Base-by-base conservation (phyloP, 352 stramenopile genomes). In the Heterotrichella gracilis region DNA sequence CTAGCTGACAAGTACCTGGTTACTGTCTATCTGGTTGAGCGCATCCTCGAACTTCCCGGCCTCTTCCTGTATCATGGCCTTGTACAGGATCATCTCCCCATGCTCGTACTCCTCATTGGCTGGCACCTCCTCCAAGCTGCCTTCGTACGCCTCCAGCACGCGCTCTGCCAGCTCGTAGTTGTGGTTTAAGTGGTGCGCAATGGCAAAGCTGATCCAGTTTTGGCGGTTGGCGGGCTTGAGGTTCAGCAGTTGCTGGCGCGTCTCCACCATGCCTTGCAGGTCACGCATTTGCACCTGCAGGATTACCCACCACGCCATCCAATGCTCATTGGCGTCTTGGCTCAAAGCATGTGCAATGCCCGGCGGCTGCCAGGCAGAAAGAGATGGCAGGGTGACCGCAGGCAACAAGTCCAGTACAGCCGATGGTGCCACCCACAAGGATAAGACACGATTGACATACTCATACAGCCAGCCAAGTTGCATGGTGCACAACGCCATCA, bases 141-240 rank as follows among this genome's bases (percentile, higher is more conserved):
- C 81, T 23, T 94, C 79, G 77, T 95, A 97, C 73, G 85, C 89
- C 69, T 95, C 88, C 74, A 98, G 88, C 71, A 95, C 90, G 64
- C 87, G 79, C 69, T 96, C 83, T 20, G 90, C 88, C 73, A 86
- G 90, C 39, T 89, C 78, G 24, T 82, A 78, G 76, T 95, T 87
- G 53, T 87, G 87, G 39, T 80, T 81, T 13, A 96, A 74, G 76
- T 96, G 87, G 74, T 94, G 89, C 25, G 86, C 85, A 64, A 98
- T 79, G 22, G 88, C 89, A 79, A 94, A 96, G 24, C 86, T 84
- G 69, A 96, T 84, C 90, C 90, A 98, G 79, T 96, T 91, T 25
- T 80, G 75, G 71, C 84, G 81, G 76, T 89, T 88, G 78, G 90
- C 93, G 4, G 87, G 81, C 77, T 94, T 91, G 25, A 94, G 78